These are phyloP conservation scores for Pythium pyrilobum DNA, from an alignment of 352 stramenopile genomes.

Conservation along the genomic window DNA sequence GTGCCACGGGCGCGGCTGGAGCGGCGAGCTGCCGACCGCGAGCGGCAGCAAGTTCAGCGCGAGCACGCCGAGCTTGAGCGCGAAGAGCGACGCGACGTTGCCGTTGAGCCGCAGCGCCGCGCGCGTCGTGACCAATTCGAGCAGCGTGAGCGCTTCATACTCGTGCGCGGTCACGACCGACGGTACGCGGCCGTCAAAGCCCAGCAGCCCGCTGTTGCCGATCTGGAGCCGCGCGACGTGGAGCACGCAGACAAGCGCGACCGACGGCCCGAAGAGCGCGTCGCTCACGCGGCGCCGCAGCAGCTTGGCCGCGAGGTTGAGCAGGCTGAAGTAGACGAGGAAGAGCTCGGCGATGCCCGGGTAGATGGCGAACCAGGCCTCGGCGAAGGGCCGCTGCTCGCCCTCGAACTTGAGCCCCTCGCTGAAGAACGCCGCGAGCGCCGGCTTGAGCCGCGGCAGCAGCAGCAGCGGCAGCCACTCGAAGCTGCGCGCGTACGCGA, in stretches of 20 bases:
- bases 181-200: constrained; percentile 29
- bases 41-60: constrained; percentile 32
- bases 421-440: constrained; percentile 32
- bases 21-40: constrained; percentile 1
- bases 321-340: constrained; percentile 24
- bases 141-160: constrained; percentile 25
- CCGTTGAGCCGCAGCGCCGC: constrained; percentile 27
- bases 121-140: constrained; percentile 37
- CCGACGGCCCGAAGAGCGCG: constrained; percentile 28
- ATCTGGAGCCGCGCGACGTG: constrained; percentile 27
- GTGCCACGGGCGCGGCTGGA: not conserved
- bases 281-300: constrained; percentile 29
- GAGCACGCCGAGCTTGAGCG: constrained; percentile 34
- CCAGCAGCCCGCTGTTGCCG: constrained; percentile 17
- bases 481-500: constrained; percentile 27
- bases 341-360: constrained; percentile 33
- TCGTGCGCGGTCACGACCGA: constrained; percentile 26
- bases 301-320: constrained; percentile 38
- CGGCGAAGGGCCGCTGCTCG: constrained; percentile 25
- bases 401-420: constrained; percentile 33
- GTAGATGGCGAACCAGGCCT: constrained; percentile 43
- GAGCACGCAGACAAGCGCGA: constrained; percentile 33
- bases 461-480: constrained; percentile 32
- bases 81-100: constrained; percentile 29
- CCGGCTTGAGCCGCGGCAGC: constrained; percentile 29